phyloP scores from a whole-genome alignment of 495 filamentous ascomycete genomes.

The Daldinia decipiens region DNA sequence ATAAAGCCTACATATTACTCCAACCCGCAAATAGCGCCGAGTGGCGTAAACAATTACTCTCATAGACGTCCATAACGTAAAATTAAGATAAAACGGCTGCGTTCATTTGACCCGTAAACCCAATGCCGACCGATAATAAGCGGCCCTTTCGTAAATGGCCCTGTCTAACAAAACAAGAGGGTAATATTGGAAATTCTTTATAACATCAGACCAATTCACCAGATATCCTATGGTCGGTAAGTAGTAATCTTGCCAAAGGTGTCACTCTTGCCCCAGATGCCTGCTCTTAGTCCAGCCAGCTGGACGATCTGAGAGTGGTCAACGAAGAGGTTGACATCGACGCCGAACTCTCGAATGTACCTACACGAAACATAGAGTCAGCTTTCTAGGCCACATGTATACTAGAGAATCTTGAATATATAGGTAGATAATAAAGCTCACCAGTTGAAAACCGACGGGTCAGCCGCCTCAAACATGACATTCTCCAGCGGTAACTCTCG shows the following conservation, averaged over 20 bases:
- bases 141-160: background rate
- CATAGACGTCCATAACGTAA: background rate
- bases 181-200: background rate
- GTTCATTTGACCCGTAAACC: background rate
- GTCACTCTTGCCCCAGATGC: constrained; percentile 66
- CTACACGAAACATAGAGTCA: background rate
- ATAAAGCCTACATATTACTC: background rate
- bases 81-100: background rate
- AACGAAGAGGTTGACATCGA: constrained; percentile 69
- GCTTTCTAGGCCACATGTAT: background rate
- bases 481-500: constrained; percentile 63
- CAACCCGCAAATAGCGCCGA: background rate
- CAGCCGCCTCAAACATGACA: constrained; percentile 72
- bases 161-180: background rate
- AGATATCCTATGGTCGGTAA: constrained; percentile 49
- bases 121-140: background rate
- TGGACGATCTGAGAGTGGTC: constrained; percentile 71
- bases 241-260: constrained; percentile 69
- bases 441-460: constrained; percentile 68
- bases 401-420: background rate
- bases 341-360: constrained; percentile 64
- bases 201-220: background rate
- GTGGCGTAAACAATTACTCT: background rate
- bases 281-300: constrained; percentile 61
- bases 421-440: constrained; percentile 46